A percentile compares a stretch with the other conserved stretches of the same genome.
phyloP scores from a whole-genome alignment of 768 basidiomycete genomes.

The Phallus indusiatus region DNA sequence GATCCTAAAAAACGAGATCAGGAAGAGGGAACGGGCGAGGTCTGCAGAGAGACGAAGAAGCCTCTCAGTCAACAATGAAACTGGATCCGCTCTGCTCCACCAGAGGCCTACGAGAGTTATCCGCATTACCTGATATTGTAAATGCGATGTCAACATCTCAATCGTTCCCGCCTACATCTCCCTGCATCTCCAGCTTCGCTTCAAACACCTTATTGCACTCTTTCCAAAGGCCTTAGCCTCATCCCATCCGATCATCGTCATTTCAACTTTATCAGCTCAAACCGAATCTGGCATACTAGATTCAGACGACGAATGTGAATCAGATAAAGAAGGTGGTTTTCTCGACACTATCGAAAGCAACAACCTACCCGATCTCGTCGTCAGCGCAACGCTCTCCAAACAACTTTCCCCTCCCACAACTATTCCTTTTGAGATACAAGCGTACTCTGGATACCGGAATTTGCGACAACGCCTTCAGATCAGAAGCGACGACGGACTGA shows the following conservation, averaged over 20 bases:
- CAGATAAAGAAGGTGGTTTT: constrained; percentile 90
- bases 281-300: constrained; percentile 8
- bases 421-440: constrained; percentile 27
- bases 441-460: constrained; percentile 61
- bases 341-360: constrained; percentile 92
- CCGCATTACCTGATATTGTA: background rate
- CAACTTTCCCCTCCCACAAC: constrained; percentile 19
- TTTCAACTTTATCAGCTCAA: background rate
- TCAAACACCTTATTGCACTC: constrained; percentile 4
- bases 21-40: constrained; percentile 28
- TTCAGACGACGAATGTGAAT: constrained; percentile 34
- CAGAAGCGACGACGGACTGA: constrained; percentile 67
- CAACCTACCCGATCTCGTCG: constrained; percentile 63
- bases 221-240: background rate
- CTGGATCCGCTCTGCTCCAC: background rate
- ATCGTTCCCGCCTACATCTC: background rate
- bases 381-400: constrained; percentile 49
- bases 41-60: constrained; percentile 54
- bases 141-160: background rate
- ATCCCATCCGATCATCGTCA: constrained; percentile 6
- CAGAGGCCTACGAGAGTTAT: background rate
- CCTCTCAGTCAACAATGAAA: constrained; percentile 19
- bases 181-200: background rate
- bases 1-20: constrained; percentile 69
- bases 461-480: constrained; percentile 55